These are phyloP conservation scores for Flueggea neowawraea DNA, from an alignment of 441 rosid species.

Conservation along the genomic window DNA sequence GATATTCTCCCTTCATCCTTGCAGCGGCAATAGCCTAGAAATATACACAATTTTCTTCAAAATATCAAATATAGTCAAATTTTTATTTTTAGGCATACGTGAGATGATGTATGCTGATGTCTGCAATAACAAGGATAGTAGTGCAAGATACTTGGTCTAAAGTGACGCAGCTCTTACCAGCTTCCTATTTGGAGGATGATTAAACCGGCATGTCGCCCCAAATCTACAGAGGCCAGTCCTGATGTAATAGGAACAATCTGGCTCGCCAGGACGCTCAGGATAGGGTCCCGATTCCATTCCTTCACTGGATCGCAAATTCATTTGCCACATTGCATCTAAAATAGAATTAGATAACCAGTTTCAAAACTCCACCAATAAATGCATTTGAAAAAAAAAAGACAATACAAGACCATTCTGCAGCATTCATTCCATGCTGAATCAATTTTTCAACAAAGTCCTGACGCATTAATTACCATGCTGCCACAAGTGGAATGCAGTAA, in stretches of 20 bases:
- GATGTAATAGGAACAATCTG: slow-evolving; percentile 94
- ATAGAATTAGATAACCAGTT: slow-evolving; percentile 6
- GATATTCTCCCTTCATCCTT: slow-evolving; percentile 93
- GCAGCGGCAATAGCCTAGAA: slow-evolving; percentile 91
- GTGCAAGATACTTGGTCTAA: no score
- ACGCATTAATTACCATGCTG: no score
- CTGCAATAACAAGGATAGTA: no score
- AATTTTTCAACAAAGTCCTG: neutral
- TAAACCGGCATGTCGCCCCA: slow-evolving; percentile 92
- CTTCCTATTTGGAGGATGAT: slow-evolving; percentile 95
- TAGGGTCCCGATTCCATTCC: slow-evolving; percentile 72
- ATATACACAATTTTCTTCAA: slow-evolving; percentile 14
- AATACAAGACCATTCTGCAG: no score
- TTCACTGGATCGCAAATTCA: slow-evolving; percentile 73
- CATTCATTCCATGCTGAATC: no score
- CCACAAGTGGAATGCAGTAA: no score
- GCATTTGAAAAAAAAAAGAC: neutral
- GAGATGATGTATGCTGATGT: no score
- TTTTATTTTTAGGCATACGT: slow-evolving; percentile 4
- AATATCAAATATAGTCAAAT: slow-evolving; percentile 8
- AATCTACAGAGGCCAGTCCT: slow-evolving; percentile 98
- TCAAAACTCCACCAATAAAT: neutral
- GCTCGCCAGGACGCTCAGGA: slow-evolving; percentile 94
- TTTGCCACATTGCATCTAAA: slow-evolving; percentile 93
- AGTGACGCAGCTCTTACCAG: slow-evolving; percentile 51